Evolutionary conservation across 257 asterid genomes (phyloP).

Genomic region (Jacaranda mimosifolia): DNA sequence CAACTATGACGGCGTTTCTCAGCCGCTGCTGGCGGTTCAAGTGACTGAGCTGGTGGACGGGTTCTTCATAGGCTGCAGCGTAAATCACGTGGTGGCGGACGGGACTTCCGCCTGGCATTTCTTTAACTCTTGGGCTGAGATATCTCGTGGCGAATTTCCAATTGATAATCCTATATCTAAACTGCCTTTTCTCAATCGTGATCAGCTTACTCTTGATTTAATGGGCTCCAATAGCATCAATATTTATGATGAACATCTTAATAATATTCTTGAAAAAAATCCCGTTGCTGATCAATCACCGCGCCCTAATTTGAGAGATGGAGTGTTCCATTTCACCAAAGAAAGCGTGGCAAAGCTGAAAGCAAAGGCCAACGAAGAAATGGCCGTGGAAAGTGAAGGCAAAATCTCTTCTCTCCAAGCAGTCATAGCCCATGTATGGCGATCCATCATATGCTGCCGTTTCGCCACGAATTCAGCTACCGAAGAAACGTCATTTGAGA

Average conservation of each 20-base stretch:
- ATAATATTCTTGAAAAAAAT: neutral
- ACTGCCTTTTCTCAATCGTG: slow-evolving; percentile 34
- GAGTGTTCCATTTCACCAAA: slow-evolving; percentile 38
- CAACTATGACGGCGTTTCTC: slow-evolving; percentile 42
- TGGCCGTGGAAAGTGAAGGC: neutral
- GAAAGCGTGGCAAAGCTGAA: slow-evolving; percentile 35
- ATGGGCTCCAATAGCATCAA: neutral
- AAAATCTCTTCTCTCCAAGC: slow-evolving; percentile 59
- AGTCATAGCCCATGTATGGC: slow-evolving; percentile 58
- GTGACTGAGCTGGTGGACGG: slow-evolving; percentile 52
- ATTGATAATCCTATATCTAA: slow-evolving; percentile 24
- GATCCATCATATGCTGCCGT: slow-evolving; percentile 43
- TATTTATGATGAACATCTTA: slow-evolving; percentile 24
- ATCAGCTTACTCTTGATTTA: slow-evolving; percentile 32
- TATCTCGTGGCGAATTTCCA: slow-evolving; percentile 38
- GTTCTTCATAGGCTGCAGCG: slow-evolving; percentile 48
- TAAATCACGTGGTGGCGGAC: slow-evolving; percentile 44
- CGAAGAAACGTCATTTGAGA: slow-evolving; percentile 26
- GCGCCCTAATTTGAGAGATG: slow-evolving; percentile 5
- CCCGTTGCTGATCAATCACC: neutral
- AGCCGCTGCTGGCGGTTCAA: slow-evolving; percentile 51
- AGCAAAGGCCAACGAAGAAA: slow-evolving; percentile 41
- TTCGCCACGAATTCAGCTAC: neutral
- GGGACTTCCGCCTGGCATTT: slow-evolving; percentile 55
- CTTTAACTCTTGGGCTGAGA: slow-evolving; percentile 54